Percentiles rank a stretch among this genome's conserved stretches.
These are phyloP conservation scores for Trichoderma parareesei DNA, from an alignment of 495 filamentous ascomycete species.

Conservation along the genomic window DNA sequence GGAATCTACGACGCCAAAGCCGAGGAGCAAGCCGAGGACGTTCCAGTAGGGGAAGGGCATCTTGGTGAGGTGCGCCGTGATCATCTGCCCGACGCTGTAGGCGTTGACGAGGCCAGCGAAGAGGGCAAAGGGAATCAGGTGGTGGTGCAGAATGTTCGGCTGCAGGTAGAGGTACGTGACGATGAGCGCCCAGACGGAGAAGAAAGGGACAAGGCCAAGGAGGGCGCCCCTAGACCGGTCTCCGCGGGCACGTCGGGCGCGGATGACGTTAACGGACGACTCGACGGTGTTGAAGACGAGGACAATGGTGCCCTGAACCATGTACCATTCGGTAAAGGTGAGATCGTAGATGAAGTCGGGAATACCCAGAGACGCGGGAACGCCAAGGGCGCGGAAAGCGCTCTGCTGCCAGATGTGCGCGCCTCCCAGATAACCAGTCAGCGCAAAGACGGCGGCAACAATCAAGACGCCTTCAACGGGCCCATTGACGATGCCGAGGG, in stretches of 20 bases:
- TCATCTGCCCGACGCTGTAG: slow-evolving; percentile 90
- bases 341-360: slow-evolving; percentile 64
- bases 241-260: slow-evolving; percentile 62
- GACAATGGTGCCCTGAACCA: slow-evolving; percentile 80
- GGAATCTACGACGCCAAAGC: slow-evolving; percentile 67
- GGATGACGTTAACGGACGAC: slow-evolving; percentile 73
- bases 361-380: slow-evolving; percentile 55
- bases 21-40: slow-evolving; percentile 60
- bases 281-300: slow-evolving; percentile 74
- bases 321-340: slow-evolving; percentile 84
- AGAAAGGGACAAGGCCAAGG: slow-evolving; percentile 73
- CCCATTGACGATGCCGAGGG: slow-evolving; percentile 84
- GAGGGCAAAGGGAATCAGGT: slow-evolving; percentile 79
- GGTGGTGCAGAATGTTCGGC: slow-evolving; percentile 68
- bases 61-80: slow-evolving; percentile 83
- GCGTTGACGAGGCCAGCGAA: slow-evolving; percentile 85
- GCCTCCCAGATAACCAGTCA: slow-evolving; percentile 77
- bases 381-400: slow-evolving; percentile 62
- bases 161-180: slow-evolving; percentile 74
- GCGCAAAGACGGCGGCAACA: slow-evolving; percentile 70
- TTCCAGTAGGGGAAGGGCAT: slow-evolving; percentile 82
- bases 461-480: slow-evolving; percentile 92
- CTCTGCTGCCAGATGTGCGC: slow-evolving; percentile 88
- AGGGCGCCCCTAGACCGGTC: slow-evolving; percentile 65
- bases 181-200: slow-evolving; percentile 63